Evolutionary conservation across 148 eudicot species (phyloP).

Genomic region (Gaultheria prostrata): DNA sequence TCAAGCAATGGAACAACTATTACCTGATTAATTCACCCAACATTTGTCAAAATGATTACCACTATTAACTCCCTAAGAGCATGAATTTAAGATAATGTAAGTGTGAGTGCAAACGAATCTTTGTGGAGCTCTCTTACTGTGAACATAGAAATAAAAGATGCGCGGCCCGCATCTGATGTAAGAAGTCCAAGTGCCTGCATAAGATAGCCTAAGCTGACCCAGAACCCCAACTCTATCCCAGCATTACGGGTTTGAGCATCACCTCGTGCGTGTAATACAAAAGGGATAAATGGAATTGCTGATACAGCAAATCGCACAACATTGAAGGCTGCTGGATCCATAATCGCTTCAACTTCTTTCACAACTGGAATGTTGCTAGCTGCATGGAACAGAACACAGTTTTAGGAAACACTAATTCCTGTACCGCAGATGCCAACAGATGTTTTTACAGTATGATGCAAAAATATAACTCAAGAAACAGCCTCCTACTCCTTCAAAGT

Average conservation of each 20-base stretch:
- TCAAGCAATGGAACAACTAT: constrained; percentile 76
- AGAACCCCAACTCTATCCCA: constrained; percentile 66
- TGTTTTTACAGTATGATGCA: neutral
- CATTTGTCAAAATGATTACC: neutral
- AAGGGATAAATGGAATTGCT: constrained; percentile 67
- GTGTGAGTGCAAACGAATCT: neutral
- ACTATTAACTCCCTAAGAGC: neutral
- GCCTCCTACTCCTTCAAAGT: neutral
- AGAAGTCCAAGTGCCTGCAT: constrained; percentile 71
- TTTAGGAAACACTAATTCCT: neutral
- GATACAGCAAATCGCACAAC: constrained; percentile 50
- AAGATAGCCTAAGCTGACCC: constrained; percentile 74
- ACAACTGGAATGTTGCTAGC: constrained; percentile 71
- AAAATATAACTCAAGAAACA: neutral
- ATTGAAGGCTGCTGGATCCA: constrained; percentile 65
- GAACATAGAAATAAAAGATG: constrained; percentile 62
- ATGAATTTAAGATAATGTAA: too few species aligned
- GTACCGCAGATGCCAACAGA: neutral
- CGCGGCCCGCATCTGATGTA: constrained; percentile 77
- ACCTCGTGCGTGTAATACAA: constrained; percentile 42
- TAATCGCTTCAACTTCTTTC: constrained; percentile 58
- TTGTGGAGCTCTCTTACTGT: constrained; percentile 44
- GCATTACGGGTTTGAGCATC: constrained; percentile 48
- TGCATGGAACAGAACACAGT: constrained; percentile 19
- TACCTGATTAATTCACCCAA: constrained; percentile 41